phyloP scores from a whole-genome alignment of 2,329 filamentous ascomycete species.

The Stemphylium beticola region DNA sequence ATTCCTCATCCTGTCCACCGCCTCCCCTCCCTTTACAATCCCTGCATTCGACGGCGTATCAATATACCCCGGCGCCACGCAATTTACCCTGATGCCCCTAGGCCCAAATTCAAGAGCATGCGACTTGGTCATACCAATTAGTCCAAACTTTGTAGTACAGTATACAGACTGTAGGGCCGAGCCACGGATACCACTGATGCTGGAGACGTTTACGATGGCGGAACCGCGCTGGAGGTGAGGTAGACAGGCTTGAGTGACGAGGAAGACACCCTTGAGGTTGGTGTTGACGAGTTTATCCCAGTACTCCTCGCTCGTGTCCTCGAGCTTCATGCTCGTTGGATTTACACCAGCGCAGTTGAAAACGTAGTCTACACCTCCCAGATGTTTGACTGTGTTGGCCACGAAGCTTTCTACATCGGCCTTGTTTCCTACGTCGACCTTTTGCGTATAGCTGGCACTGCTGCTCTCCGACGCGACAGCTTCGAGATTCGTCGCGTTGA shows the following conservation, averaged over 20 bases:
- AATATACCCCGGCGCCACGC: slow-evolving; percentile 51
- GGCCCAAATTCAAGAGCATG: slow-evolving; percentile 43
- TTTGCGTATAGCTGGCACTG: slow-evolving; percentile 35
- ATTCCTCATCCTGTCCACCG: slow-evolving; percentile 48
- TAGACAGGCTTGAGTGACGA: slow-evolving; percentile 52
- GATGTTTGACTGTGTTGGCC: slow-evolving; percentile 40
- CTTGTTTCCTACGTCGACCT: slow-evolving; percentile 56
- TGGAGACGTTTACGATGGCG: slow-evolving; percentile 40
- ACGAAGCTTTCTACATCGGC: slow-evolving; percentile 54
- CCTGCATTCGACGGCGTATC: slow-evolving; percentile 58
- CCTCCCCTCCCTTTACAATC: slow-evolving; percentile 56
- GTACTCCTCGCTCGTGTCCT: slow-evolving; percentile 54
- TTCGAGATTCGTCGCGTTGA: slow-evolving; percentile 51
- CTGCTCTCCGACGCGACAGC: slow-evolving; percentile 42
- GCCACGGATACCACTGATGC: slow-evolving; percentile 34
- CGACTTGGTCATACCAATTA: slow-evolving; percentile 45
- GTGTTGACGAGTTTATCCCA: slow-evolving; percentile 55
- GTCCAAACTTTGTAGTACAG: slow-evolving; percentile 44
- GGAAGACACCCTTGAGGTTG: slow-evolving; percentile 56
- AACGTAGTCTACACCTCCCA: slow-evolving; percentile 49
- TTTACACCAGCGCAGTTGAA: slow-evolving; percentile 59
- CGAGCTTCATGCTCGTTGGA: slow-evolving; percentile 52
- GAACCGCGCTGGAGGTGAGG: slow-evolving; percentile 42
- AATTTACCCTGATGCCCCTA: slow-evolving; percentile 38
- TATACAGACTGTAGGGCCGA: slow-evolving; percentile 40